Conservation (phyloP, 176 grass and related monocot species). For the Triticum dicoccoides region DNA sequence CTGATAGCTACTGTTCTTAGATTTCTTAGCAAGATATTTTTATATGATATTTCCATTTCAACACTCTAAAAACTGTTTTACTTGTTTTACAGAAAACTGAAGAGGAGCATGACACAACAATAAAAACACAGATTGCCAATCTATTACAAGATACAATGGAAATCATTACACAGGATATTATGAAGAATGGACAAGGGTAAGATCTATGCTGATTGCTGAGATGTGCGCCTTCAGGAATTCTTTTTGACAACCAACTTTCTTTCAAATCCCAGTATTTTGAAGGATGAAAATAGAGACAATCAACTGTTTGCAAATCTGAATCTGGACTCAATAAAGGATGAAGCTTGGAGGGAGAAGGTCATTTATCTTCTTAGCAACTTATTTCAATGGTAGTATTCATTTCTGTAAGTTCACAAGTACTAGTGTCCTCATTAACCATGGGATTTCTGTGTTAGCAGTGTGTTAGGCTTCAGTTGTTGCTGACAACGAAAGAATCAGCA, state of each 20-base stretch:
- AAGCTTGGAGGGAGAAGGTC: constrained; percentile 73
- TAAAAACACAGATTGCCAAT: constrained; percentile 69
- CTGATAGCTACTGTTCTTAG: neutral
- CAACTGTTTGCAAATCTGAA: constrained; percentile 67
- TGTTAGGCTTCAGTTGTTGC: constrained; percentile 80
- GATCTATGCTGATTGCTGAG: neutral
- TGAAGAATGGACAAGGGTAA: constrained; percentile 62
- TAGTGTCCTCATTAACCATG: neutral
- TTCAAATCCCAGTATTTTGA: constrained; percentile 33
- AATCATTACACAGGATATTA: constrained; percentile 85
- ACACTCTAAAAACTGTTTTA: neutral
- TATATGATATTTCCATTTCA: neutral
- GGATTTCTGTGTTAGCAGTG: constrained; percentile 46
- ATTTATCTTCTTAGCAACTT: constrained; percentile 20
- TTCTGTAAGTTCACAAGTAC: constrained; percentile 8
- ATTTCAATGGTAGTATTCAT: constrained; percentile 27
- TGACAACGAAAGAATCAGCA: constrained; percentile 92
- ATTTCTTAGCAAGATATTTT: neutral
- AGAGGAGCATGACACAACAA: constrained; percentile 45
- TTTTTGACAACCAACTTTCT: neutral
- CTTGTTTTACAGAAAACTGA: constrained; percentile 50
- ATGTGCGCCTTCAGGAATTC: neutral
- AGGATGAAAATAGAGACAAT: neutral
- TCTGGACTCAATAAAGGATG: constrained; percentile 33
- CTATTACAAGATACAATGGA: constrained; percentile 96